phyloP scores from a whole-genome alignment of 2,329 filamentous ascomycete species.

The Ophiosphaerella narmari region DNA sequence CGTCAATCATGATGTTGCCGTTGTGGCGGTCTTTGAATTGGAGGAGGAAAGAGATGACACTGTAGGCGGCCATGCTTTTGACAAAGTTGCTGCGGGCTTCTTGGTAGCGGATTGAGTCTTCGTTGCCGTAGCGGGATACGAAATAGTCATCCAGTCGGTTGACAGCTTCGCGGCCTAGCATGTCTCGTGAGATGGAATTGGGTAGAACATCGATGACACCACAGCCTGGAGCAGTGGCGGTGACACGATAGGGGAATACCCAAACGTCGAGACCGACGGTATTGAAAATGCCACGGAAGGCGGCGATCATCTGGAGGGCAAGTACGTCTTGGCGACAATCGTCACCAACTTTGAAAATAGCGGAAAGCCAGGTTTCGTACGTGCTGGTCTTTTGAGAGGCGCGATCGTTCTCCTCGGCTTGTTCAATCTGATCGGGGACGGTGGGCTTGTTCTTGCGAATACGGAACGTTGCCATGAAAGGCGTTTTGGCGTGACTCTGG shows the following conservation, averaged over 20 bases:
- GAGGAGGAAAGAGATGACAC: slow-evolving; percentile 91
- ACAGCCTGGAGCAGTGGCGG: slow-evolving; percentile 93
- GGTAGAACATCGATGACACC: slow-evolving; percentile 98
- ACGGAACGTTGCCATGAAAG: slow-evolving; percentile 98
- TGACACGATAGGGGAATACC: slow-evolving; percentile 96
- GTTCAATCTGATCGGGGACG: slow-evolving; percentile 24
- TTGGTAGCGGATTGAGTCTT: slow-evolving; percentile 93
- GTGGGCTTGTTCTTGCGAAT: slow-evolving; percentile 77
- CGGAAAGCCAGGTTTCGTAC: slow-evolving; percentile 97
- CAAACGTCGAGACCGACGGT: slow-evolving; percentile 93
- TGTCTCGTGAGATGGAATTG: slow-evolving; percentile 97
- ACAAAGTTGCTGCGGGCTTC: slow-evolving; percentile 96
- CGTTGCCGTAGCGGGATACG: slow-evolving; percentile 93
- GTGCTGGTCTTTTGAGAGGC: slow-evolving; percentile 55
- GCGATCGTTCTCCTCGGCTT: slow-evolving; percentile 41
- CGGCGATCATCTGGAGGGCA: slow-evolving; percentile 95
- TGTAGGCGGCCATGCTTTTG: slow-evolving; percentile 99
- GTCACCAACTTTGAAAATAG: slow-evolving; percentile 99
- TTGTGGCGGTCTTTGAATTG: slow-evolving; percentile 99
- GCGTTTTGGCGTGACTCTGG: slow-evolving; percentile 96
- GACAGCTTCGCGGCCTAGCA: slow-evolving; percentile 96
- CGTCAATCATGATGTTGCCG: slow-evolving; percentile 99
- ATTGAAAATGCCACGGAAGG: slow-evolving; percentile 96
- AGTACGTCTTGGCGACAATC: slow-evolving; percentile 97
- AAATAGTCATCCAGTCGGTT: slow-evolving; percentile 99